Percentiles rank a stretch among this genome's conserved stretches.
Conservation (phyloP, 805 yeast genomes). For the Zygosaccharomyces bisporus region DNA sequence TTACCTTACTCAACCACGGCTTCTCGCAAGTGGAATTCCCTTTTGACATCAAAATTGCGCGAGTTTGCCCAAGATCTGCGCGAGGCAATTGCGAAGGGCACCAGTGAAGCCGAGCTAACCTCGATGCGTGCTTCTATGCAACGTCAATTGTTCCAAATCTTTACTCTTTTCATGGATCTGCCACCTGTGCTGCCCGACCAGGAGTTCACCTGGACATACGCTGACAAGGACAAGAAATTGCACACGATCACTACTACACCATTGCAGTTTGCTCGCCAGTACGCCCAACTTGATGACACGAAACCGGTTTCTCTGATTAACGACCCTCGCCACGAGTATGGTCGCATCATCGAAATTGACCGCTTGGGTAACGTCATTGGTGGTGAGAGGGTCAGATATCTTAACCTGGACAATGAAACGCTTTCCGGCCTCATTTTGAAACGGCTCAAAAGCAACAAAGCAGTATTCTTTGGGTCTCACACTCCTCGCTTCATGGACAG, state of each 20-base stretch:
- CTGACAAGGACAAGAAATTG: constrained; percentile 61
- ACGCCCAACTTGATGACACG: constrained; percentile 49
- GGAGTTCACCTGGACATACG: constrained; percentile 67
- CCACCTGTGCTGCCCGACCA: constrained; percentile 73
- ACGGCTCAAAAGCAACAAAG: constrained; percentile 67
- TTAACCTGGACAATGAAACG: constrained; percentile 59
- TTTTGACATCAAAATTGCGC: constrained; percentile 66
- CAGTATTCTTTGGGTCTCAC: constrained; percentile 86
- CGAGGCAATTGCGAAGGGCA: constrained; percentile 37
- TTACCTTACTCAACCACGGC: constrained; percentile 52
- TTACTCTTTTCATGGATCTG: constrained; percentile 66
- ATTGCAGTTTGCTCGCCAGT: constrained; percentile 53
- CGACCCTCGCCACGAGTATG: constrained; percentile 75
- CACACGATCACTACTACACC: constrained; percentile 57
- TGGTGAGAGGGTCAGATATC: constrained; percentile 66
- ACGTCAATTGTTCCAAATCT: constrained; percentile 58
- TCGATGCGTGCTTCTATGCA: constrained; percentile 47
- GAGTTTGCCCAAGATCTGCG: constrained; percentile 75
- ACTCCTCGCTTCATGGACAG: constrained; percentile 74
- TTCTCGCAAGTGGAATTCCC: constrained; percentile 50
- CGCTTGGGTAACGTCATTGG: constrained; percentile 69
- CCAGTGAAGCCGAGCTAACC: constrained; percentile 35
- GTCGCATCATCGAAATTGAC: constrained; percentile 63
- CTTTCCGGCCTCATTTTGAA: constrained; percentile 60
- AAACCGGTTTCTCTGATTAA: constrained; percentile 64